Conservation (phyloP, 2,329 filamentous ascomycete species). For the Graphilbum ipis-grandicollis region DNA sequence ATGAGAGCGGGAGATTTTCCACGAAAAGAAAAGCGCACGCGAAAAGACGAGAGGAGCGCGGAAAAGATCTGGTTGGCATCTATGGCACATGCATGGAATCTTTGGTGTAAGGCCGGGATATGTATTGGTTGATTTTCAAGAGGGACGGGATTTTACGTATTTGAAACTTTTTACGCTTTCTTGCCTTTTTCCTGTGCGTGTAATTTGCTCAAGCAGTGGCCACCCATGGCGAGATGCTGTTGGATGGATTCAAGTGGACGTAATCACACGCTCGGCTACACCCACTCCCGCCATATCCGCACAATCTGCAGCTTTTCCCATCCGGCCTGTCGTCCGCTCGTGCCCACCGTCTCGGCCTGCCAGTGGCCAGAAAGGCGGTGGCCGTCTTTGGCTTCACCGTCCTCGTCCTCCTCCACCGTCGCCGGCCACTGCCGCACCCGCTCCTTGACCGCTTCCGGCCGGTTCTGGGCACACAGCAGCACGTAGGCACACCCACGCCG, state of each 20-base stretch:
- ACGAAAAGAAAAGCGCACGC: too few relatives aligned
- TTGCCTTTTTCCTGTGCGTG: too few relatives aligned
- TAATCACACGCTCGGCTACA: too few relatives aligned
- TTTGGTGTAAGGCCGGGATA: neutral
- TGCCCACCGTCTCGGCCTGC: slow-evolving; percentile 61
- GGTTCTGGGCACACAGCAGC: slow-evolving; percentile 79
- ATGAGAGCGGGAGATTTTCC: neutral
- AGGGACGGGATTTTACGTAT: too few relatives aligned
- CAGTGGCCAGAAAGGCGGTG: slow-evolving; percentile 26
- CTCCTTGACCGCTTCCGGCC: slow-evolving; percentile 35
- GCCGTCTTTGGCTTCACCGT: slow-evolving; percentile 8
- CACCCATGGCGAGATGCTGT: too few relatives aligned
- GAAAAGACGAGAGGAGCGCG: too few relatives aligned
- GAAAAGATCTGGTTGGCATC: too few relatives aligned
- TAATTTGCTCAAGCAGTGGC: too few relatives aligned
- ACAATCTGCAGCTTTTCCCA: slow-evolving; percentile 91
- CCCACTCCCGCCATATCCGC: slow-evolving; percentile 53
- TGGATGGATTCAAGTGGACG: too few relatives aligned
- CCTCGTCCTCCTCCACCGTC: too few relatives aligned
- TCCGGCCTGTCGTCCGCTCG: slow-evolving; percentile 72
- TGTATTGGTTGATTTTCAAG: neutral
- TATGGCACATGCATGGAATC: too few relatives aligned
- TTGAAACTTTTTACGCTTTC: too few relatives aligned
- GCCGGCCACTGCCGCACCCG: slow-evolving; percentile 11
- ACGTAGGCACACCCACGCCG: slow-evolving; percentile 69